phyloP scores from a whole-genome alignment of 192 early-diverging fungal genomes.

The Endogone sp. region DNA sequence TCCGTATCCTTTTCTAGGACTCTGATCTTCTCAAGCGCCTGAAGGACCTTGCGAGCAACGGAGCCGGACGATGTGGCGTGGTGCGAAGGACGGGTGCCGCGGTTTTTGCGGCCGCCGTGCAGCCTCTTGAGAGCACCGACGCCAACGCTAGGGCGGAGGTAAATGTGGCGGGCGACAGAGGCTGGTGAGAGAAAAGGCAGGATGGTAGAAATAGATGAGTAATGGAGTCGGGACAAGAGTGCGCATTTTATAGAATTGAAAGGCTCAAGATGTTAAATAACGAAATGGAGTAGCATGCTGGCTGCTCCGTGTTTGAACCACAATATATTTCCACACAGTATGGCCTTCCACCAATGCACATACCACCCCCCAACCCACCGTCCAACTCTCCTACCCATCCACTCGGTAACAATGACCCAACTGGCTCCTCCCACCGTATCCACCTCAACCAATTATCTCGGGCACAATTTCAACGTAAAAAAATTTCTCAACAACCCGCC shows the following conservation, averaged over 20 bases:
- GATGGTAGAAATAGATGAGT: neutral
- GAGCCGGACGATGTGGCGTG: constrained; percentile 84
- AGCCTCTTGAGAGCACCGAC: constrained; percentile 93
- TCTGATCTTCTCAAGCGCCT: constrained; percentile 98
- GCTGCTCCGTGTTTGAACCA: no score
- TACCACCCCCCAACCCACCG: neutral
- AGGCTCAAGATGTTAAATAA: no score
- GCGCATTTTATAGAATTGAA: no score
- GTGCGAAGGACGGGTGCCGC: constrained; percentile 93
- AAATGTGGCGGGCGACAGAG: constrained; percentile 96
- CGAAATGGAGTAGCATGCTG: no score
- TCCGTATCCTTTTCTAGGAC: constrained; percentile 89
- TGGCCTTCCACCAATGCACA: no score
- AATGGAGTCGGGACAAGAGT: no score
- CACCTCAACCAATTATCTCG: neutral
- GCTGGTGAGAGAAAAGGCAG: constrained; percentile 38
- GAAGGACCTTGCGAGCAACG: constrained; percentile 92
- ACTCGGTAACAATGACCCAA: neutral
- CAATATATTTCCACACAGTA: no score
- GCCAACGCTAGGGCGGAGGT: constrained; percentile 92
- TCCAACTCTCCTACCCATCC: neutral
- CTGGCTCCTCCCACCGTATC: neutral
- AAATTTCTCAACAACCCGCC: neutral
- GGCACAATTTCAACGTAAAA: neutral
- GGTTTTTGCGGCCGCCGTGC: constrained; percentile 90